These are phyloP conservation scores for Debaryomyces prosopidis DNA, from an alignment of 805 yeast genomes.

Conservation along the genomic window DNA sequence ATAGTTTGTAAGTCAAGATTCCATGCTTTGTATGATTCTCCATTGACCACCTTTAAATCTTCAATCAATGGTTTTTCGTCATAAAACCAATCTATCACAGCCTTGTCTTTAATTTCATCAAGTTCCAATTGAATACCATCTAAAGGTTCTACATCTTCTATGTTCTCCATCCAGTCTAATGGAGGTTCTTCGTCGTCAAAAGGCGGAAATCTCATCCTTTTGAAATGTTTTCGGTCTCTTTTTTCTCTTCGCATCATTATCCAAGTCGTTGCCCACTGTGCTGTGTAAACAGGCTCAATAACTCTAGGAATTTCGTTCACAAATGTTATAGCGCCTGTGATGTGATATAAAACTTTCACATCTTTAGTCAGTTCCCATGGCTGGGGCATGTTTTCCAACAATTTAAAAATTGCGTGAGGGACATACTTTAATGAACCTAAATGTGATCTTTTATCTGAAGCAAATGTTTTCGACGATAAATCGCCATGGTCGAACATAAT, in stretches of 20 bases:
- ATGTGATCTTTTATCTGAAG: conserved; percentile 83
- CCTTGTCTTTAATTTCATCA: conserved; percentile 61
- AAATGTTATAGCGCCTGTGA: conserved; percentile 92
- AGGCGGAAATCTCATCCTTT: conserved; percentile 91
- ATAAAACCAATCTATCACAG: conserved; percentile 74
- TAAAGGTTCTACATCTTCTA: conserved; percentile 68
- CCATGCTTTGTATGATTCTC: conserved; percentile 79
- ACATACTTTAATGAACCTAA: conserved; percentile 89
- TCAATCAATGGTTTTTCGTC: conserved; percentile 74
- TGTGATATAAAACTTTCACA: conserved; percentile 86
- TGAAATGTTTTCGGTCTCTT: conserved; percentile 84
- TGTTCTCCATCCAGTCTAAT: conserved; percentile 74
- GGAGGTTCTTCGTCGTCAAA: conserved; percentile 98
- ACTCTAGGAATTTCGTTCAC: conserved; percentile 92
- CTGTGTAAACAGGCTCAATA: conserved; percentile 84
- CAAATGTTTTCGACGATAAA: conserved; percentile 72
- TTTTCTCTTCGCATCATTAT: conserved; percentile 90
- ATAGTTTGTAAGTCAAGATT: conserved; percentile 57
- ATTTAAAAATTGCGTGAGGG: conserved; percentile 92
- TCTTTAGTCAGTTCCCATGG: conserved; percentile 94
- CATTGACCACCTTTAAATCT: conserved; percentile 56
- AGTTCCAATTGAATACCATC: conserved; percentile 71
- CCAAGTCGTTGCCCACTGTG: conserved; percentile 98
- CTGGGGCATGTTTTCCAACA: conserved; percentile 95
- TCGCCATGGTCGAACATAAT: conserved; percentile 84